These are phyloP conservation scores for Kuraishia molischiana DNA, from an alignment of 805 yeast species.

Conservation along the genomic window DNA sequence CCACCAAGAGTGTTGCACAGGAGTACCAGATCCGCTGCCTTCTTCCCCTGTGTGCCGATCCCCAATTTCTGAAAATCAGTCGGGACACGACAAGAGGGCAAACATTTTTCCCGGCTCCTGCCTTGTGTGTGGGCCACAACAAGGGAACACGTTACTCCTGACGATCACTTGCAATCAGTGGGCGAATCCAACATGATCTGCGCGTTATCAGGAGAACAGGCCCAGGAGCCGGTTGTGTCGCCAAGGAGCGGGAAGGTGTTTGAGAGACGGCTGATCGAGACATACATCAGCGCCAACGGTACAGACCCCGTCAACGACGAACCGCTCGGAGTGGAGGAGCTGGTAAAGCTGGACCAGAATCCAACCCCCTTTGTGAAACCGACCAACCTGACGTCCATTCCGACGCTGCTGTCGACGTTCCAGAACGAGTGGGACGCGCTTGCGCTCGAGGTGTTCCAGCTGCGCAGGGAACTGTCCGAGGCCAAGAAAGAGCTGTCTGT, in stretches of 20 bases:
- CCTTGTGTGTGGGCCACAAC: no score
- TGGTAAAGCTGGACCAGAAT: conserved; percentile 31
- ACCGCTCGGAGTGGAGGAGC: conserved; percentile 45
- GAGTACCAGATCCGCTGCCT: no score
- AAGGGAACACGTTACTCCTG: no score
- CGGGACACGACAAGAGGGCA: no score
- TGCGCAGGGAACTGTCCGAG: conserved; percentile 60
- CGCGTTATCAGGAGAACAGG: conserved; percentile 56
- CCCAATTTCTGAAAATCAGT: no score
- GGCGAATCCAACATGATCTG: conserved; percentile 20
- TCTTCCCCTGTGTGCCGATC: no score
- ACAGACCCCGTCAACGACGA: conserved; percentile 72
- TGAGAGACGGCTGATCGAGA: conserved; percentile 49
- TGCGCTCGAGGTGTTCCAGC: conserved; percentile 67
- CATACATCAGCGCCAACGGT: conserved; percentile 54
- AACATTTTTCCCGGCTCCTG: no score
- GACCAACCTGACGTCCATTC: conserved; percentile 58
- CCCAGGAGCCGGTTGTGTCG: conserved; percentile 68
- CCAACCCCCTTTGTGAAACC: conserved; percentile 23
- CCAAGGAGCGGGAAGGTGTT: conserved; percentile 61
- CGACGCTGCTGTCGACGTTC: conserved; percentile 61
- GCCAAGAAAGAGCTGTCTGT: conserved; percentile 67
- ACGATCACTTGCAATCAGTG: no score
- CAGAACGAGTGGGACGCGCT: conserved; percentile 89
- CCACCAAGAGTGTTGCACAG: no score